These are phyloP conservation scores for Allantophomopsis lycopodina DNA, from an alignment of 2,329 filamentous ascomycete genomes.

Conservation along the genomic window DNA sequence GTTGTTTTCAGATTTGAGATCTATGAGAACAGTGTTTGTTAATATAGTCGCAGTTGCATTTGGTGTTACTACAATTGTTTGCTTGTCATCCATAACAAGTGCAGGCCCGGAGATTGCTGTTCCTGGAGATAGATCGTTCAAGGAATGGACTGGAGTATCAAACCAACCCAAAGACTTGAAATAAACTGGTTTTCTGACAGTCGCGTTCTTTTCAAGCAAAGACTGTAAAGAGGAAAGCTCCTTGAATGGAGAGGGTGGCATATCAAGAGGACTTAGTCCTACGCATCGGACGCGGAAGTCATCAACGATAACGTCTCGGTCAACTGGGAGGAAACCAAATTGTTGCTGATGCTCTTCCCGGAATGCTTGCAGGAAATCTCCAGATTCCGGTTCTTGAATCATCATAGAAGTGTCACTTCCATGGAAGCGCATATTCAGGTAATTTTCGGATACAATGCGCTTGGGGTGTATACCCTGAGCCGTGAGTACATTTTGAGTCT, in stretches of 20 bases:
- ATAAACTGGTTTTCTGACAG: conserved; percentile 40
- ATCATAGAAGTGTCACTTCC: conserved; percentile 83
- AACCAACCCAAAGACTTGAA: conserved; percentile 41
- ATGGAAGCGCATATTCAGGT: conserved; percentile 81
- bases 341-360: conserved; percentile 76
- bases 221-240: no score
- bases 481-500: conserved; percentile 48
- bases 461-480: conserved; percentile 65
- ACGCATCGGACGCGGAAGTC: conserved; percentile 78
- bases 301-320: conserved; percentile 75
- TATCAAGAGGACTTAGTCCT: conserved; percentile 45
- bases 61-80: conserved; percentile 82
- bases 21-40: conserved; percentile 75
- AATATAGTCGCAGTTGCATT: conserved; percentile 55
- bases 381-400: conserved; percentile 58
- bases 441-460: conserved; percentile 76
- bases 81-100: conserved; percentile 73
- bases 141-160: conserved; percentile 62
- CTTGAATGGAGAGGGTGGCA: no score
- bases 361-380: conserved; percentile 68
- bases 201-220: no score
- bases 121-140: conserved; percentile 57
- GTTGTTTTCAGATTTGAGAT: conserved; percentile 25
- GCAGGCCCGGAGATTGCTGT: conserved; percentile 67
- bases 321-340: conserved; percentile 74